Percentiles rank a stretch among this genome's conserved stretches.
Conservation (phyloP, 2,329 filamentous ascomycete species). For the Colletotrichum melonis region DNA sequence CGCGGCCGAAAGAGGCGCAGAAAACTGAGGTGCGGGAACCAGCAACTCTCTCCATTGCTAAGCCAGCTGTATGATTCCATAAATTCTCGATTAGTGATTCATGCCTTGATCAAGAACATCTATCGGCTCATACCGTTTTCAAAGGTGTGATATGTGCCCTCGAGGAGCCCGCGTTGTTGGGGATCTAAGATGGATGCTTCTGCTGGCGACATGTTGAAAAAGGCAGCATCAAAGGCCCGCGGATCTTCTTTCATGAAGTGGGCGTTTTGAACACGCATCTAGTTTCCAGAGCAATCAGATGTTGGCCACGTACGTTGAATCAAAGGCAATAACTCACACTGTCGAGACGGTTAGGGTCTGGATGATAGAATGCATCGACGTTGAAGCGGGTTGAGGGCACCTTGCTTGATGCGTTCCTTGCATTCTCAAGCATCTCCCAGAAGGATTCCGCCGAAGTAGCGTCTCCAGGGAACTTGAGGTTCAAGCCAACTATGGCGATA, state of each 20-base stretch:
- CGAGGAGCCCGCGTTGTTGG: conserved; percentile 61
- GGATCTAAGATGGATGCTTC: conserved; percentile 52
- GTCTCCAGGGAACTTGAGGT: conserved; percentile 37
- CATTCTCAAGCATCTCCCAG: conserved; percentile 7
- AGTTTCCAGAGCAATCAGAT: no score
- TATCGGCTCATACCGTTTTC: conserved; percentile 47
- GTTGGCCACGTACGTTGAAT: no score
- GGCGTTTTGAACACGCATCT: no score
- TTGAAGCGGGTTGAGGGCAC: conserved; percentile 7
- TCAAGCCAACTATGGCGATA: conserved; percentile 40
- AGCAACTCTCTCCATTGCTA: conserved; percentile 53
- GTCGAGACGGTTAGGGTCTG: conserved; percentile 9
- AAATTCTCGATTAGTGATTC: no score
- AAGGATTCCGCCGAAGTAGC: conserved; percentile 18
- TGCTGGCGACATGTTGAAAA: conserved; percentile 26
- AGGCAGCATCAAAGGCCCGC: conserved; percentile 12
- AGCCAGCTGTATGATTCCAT: conserved; percentile 46
- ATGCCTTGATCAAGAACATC: no score
- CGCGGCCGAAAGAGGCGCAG: conserved; percentile 59
- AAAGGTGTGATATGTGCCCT: conserved; percentile 60
- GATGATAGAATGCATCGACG: conserved; percentile 14
- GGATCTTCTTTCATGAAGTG: conserved; percentile 24
- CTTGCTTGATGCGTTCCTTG: background rate
- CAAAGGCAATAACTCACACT: background rate
- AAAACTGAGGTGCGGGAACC: conserved; percentile 59